These are phyloP conservation scores for Passalora sequoiae DNA, from an alignment of 2,329 filamentous ascomycete species.

Conservation along the genomic window DNA sequence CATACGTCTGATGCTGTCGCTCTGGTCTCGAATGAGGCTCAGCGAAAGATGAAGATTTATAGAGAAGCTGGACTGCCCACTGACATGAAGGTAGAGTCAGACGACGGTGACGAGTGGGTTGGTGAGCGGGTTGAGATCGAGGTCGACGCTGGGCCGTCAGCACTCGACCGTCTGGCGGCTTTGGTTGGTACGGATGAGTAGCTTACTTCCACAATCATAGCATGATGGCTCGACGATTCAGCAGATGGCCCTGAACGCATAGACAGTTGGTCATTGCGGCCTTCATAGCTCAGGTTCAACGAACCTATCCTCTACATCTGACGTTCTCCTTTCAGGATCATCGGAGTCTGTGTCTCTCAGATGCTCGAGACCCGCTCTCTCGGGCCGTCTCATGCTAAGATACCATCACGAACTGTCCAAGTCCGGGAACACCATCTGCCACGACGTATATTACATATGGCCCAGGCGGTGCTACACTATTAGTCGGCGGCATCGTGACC, in stretches of 20 bases:
- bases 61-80: neutral
- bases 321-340: no score
- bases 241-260: no score
- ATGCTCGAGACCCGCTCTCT: no score
- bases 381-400: conserved; percentile 3
- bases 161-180: neutral
- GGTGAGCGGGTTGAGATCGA: conserved; percentile 8
- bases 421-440: conserved; percentile 50
- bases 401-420: conserved; percentile 50
- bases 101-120: neutral
- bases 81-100: neutral
- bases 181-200: no score
- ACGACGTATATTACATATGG: conserved; percentile 58
- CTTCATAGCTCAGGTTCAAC: no score
- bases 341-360: no score
- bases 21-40: neutral
- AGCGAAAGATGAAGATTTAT: conserved; percentile 1
- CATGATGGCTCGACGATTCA: no score
- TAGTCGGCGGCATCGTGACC: conserved; percentile 51
- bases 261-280: no score
- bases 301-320: no score
- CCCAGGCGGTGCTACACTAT: conserved; percentile 52
- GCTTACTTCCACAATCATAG: no score
- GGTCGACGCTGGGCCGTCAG: conserved; percentile 4
- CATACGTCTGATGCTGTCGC: conserved; percentile 1